Conservation (phyloP, 2,329 filamentous ascomycete species). For the Hypoxylon sp. region DNA sequence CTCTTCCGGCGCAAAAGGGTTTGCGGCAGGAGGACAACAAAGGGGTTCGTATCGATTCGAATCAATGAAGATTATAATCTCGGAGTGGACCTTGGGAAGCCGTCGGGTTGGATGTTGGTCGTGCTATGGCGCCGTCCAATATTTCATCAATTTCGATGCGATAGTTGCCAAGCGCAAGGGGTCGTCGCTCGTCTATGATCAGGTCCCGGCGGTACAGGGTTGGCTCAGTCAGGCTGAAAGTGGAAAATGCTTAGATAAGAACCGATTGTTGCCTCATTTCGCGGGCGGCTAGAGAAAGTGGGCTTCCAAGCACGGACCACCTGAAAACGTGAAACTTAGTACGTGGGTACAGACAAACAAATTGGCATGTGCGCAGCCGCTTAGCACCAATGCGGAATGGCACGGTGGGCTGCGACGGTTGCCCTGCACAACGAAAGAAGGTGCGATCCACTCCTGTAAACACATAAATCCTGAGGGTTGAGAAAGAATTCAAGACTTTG, state of each 20-base stretch:
- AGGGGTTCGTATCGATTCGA: conserved; percentile 8
- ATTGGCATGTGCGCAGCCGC: conserved; percentile 20
- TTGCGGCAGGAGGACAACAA: conserved; percentile 25
- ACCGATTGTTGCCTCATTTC: conserved; percentile 2
- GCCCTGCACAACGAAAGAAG: conserved; percentile 46
- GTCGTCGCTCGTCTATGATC: conserved; percentile 30
- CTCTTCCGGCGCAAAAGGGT: conserved; percentile 16
- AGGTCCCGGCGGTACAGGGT: conserved; percentile 10
- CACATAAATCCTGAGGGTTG: conserved; percentile 47
- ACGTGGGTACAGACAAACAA: not conserved
- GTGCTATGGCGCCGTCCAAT: conserved; percentile 21
- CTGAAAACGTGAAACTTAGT: not conserved
- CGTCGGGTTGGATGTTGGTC: conserved; percentile 5
- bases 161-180: conserved; percentile 30
- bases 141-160: conserved; percentile 28
- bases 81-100: conserved; percentile 24
- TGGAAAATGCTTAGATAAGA: conserved; percentile 18
- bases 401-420: conserved; percentile 36
- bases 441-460: conserved; percentile 51
- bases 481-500: conserved; percentile 38
- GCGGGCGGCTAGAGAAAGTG: conserved; percentile 6
- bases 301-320: conserved; percentile 19
- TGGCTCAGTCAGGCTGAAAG: conserved; percentile 19
- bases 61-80: conserved; percentile 37
- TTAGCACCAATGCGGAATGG: conserved; percentile 20